phyloP scores from a whole-genome alignment of 345 rosid genomes.

The Mangifera indica region DNA sequence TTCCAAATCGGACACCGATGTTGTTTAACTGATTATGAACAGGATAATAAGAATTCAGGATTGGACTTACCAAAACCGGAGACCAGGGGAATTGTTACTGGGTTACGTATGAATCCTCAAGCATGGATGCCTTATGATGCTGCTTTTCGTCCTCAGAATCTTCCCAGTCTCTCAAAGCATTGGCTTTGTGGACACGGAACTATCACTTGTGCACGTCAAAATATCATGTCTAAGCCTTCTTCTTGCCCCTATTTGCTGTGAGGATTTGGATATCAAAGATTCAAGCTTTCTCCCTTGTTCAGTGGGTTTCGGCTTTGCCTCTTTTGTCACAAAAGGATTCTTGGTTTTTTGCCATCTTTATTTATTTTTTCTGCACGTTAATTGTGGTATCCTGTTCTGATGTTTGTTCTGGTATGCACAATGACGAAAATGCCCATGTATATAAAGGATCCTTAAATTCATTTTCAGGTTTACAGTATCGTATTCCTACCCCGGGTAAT shows the following conservation, averaged over 20 bases:
- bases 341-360: too few species aligned
- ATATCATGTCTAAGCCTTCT: slow-evolving; percentile 14
- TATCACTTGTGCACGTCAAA: not conserved
- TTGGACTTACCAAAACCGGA: slow-evolving; percentile 2
- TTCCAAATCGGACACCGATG: slow-evolving; percentile 15
- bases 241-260: slow-evolving; percentile 44
- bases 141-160: slow-evolving; percentile 16
- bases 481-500: too few species aligned
- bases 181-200: slow-evolving; percentile 22
- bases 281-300: slow-evolving; percentile 40
- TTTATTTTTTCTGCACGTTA: too few species aligned
- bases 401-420: too few species aligned
- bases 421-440: too few species aligned
- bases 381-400: too few species aligned
- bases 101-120: slow-evolving; percentile 11
- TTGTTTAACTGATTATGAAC: slow-evolving; percentile 3
- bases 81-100: not conserved
- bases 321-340: slow-evolving; percentile 43
- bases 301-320: slow-evolving; percentile 45
- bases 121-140: slow-evolving; percentile 26
- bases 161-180: slow-evolving; percentile 20
- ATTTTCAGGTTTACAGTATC: too few species aligned
- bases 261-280: slow-evolving; percentile 45
- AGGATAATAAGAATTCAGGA: not conserved
- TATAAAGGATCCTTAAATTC: too few species aligned